phyloP scores from a whole-genome alignment of 306 rosid genomes.

The Casuarina equisetifolia region DNA sequence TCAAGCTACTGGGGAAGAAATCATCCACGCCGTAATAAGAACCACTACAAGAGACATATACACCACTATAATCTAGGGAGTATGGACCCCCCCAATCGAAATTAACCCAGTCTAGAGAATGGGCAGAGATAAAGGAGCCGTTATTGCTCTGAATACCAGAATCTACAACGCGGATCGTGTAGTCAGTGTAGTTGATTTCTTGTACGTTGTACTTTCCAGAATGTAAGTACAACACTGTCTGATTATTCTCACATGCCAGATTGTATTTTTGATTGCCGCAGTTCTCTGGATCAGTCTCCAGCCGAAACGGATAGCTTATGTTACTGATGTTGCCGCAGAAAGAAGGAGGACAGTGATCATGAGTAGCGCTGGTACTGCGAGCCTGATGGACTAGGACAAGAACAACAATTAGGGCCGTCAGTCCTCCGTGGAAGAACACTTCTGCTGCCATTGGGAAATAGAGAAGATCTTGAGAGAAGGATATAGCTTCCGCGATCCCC shows the following conservation, averaged over 20 bases:
- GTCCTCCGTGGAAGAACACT: background rate
- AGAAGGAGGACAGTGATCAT: too few species aligned
- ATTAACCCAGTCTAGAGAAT: background rate
- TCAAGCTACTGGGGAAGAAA: constrained; percentile 7
- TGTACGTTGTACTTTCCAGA: constrained; percentile 15
- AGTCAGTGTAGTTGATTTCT: constrained; percentile 24
- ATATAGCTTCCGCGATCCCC: background rate
- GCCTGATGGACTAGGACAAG: too few species aligned
- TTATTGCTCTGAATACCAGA: background rate
- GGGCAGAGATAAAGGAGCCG: background rate
- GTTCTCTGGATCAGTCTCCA: too few species aligned
- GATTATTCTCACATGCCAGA: constrained; percentile 11
- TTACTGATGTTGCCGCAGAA: too few species aligned
- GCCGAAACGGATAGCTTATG: too few species aligned
- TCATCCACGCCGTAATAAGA: too few species aligned
- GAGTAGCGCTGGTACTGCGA: too few species aligned
- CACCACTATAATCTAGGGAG: constrained; percentile 10
- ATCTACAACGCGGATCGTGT: constrained; percentile 33
- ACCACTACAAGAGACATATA: too few species aligned
- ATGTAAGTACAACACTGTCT: background rate
- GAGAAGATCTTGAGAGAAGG: background rate
- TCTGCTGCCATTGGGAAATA: background rate
- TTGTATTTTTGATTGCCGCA: background rate
- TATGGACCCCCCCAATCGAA: background rate
- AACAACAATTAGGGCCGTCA: too few species aligned